Percentiles rank a stretch among this genome's conserved stretches.
These are phyloP conservation scores for Ustilago bromivora DNA, from an alignment of 1,284 basidiomycete genomes.

Conservation along the genomic window DNA sequence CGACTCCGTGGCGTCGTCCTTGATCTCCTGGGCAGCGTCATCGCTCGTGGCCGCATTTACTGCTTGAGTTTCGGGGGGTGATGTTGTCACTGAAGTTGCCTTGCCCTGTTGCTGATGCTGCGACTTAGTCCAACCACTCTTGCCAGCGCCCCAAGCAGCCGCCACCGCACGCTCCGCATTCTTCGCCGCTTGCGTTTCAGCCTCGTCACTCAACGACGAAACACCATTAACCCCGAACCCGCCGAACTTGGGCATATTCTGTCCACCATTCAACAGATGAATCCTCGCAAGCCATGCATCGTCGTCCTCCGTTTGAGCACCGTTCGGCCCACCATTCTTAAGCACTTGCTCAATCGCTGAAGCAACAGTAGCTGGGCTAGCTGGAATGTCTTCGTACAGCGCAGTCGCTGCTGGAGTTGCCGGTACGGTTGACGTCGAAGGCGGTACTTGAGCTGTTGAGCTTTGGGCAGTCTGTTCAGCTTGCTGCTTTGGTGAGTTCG, in stretches of 20 bases:
- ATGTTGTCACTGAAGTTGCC: constrained; percentile 21
- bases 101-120: constrained; percentile 23
- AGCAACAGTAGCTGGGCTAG: constrained; percentile 45
- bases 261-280: constrained; percentile 63
- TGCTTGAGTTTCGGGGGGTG: neutral
- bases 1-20: neutral
- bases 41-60: neutral
- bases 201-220: constrained; percentile 30
- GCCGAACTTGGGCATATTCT: constrained; percentile 52
- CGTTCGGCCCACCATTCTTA: constrained; percentile 32
- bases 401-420: constrained; percentile 1
- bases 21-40: neutral
- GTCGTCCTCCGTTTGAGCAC: constrained; percentile 46
- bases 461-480: constrained; percentile 5
- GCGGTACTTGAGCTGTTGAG: constrained; percentile 13
- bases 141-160: constrained; percentile 50
- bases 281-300: constrained; percentile 64
- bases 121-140: constrained; percentile 46
- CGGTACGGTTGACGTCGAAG: constrained; percentile 5
- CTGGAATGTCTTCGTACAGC: constrained; percentile 33
- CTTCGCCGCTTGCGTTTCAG: constrained; percentile 35
- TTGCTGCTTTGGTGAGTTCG: neutral
- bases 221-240: constrained; percentile 35
- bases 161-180: constrained; percentile 53
- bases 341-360: constrained; percentile 47